Evolutionary conservation across 1,139 yeast species (phyloP), one percentile per base, ranked within the genome.

Genomic region (Scheffersomyces illinoinensis): DNA sequence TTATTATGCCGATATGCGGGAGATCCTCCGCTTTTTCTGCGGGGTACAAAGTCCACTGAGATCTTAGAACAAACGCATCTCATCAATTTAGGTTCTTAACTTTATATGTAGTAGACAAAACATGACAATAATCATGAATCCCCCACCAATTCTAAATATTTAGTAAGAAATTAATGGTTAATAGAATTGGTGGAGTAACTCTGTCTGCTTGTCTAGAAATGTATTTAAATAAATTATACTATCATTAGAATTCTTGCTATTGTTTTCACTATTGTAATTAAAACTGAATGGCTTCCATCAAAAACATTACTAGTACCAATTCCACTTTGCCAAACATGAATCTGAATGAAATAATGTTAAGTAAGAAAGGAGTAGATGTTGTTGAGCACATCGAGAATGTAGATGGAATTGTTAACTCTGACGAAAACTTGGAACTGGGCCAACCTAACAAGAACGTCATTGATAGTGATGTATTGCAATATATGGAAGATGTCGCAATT

Each of bases 401-500:
- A 17, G 43, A 33, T 33, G 50, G 24, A 12, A 23, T 12, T 19
- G 24, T 5, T 12, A 48, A 20, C 2, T 12, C 21, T 6, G 50
- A 48, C 1, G 24, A 7, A 12, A 20, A 5, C 5, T 23, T 48
- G 12, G 50, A 48, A 48, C 12, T 5, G 17, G 50, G 50, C 12
- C 24, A 6, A 20, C 7, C 24, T 20, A 48, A 48, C 24, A 23
- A 20, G 24, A 5, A 17, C n/a, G 23, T 23, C 4, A 48, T 48
- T 23, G 50, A 48, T 20, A 17, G 24, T 23, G 50, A 48, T 20
- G 24, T 48, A 6, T 48, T 70, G 55, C 62, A 64, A 43, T 69
- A 68, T 59, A 65, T 67, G 52, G 65, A 63, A 58, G 71, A 68
- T 53, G 59, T 56, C 21, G 71, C 70, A 1, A 55, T 70, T 47